Percentiles rank a stretch among this genome's conserved stretches.
Conservation (phyloP, 2,329 filamentous ascomycete genomes). For the Ophiocordyceps polyrhachis-furcata region DNA sequence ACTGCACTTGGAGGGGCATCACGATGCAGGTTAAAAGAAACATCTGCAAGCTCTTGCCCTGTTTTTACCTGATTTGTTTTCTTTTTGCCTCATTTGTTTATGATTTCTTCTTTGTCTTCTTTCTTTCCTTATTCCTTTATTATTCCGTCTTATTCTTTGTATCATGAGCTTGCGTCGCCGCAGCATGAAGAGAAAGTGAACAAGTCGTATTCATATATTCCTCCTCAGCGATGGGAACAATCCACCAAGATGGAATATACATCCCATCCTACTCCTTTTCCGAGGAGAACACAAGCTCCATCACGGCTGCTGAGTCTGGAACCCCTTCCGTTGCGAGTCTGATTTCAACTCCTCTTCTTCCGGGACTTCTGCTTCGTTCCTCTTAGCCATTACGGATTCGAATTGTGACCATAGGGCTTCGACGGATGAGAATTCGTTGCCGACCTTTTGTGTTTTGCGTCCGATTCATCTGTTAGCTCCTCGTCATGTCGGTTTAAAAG, state of each 20-base stretch:
- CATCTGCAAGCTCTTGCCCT: slow-evolving; percentile 2
- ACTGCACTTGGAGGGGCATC: background rate
- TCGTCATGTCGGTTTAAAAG: no score
- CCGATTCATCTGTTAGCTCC: no score
- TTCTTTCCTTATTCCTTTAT: slow-evolving; percentile 3
- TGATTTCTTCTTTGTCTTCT: slow-evolving; percentile 3
- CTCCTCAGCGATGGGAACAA: no score
- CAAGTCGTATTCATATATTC: no score
- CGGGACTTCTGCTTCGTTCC: slow-evolving; percentile 19
- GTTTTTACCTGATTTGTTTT: slow-evolving; percentile 3
- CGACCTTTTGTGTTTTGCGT: slow-evolving; percentile 39
- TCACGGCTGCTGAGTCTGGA: no score
- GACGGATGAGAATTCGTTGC: slow-evolving; percentile 93
- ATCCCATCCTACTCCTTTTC: no score
- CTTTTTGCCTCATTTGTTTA: slow-evolving; percentile 3
- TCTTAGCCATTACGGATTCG: slow-evolving; percentile 82
- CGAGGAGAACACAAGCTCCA: no score
- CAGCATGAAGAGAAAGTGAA: slow-evolving; percentile 3
- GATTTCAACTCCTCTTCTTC: no score
- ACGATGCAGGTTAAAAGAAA: slow-evolving; percentile 1
- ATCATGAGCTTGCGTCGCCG: slow-evolving; percentile 4
- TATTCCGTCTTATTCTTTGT: slow-evolving; percentile 7
- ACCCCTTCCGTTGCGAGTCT: no score
- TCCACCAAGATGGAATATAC: no score
- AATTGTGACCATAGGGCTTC: slow-evolving; percentile 96